These are phyloP conservation scores for Xylaria palmicola DNA, from an alignment of 495 filamentous ascomycete genomes.

Conservation along the genomic window DNA sequence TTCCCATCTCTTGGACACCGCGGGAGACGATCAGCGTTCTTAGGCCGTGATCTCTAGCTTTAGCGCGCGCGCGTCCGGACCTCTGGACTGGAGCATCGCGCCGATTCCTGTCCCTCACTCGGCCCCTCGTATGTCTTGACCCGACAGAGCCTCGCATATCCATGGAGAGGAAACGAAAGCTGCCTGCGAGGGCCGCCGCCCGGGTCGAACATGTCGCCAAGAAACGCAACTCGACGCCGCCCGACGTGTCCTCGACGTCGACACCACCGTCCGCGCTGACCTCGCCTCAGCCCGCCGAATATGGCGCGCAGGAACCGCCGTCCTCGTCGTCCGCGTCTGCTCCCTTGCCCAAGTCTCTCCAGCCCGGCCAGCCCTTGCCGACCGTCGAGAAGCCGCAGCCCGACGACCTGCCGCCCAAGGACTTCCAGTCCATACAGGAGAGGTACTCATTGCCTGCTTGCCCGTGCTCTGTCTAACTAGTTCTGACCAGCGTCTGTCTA, in stretches of 20 bases:
- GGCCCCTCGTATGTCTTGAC: conserved; percentile 9
- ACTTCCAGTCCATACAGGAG: conserved; percentile 81
- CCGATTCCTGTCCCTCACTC: not conserved
- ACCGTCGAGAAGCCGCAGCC: conserved; percentile 69
- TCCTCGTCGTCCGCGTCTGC: not conserved
- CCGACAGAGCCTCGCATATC: not conserved
- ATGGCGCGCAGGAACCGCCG: conserved; percentile 48
- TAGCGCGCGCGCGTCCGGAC: not conserved
- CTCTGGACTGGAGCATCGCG: not conserved
- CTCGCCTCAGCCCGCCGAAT: conserved; percentile 30
- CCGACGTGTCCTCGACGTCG: conserved; percentile 38
- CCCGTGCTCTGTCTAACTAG: not conserved
- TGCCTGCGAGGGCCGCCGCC: conserved; percentile 53
- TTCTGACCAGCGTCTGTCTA: conserved; percentile 35
- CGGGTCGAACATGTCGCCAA: conserved; percentile 51
- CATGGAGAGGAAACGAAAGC: conserved; percentile 59
- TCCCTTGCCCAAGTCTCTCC: conserved; percentile 54
- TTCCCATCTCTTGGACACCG: not conserved
- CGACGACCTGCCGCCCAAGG: conserved; percentile 58
- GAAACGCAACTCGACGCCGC: conserved; percentile 44
- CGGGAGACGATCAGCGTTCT: not conserved
- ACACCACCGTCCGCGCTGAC: conserved; percentile 30
- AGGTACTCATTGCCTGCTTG: conserved; percentile 54
- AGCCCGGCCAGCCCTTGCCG: conserved; percentile 66
- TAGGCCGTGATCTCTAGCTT: not conserved